A percentile compares a stretch with the other conserved stretches of the same genome.
phyloP scores from a whole-genome alignment of 176 grass and related monocot species.

The Pharus latifolius region DNA sequence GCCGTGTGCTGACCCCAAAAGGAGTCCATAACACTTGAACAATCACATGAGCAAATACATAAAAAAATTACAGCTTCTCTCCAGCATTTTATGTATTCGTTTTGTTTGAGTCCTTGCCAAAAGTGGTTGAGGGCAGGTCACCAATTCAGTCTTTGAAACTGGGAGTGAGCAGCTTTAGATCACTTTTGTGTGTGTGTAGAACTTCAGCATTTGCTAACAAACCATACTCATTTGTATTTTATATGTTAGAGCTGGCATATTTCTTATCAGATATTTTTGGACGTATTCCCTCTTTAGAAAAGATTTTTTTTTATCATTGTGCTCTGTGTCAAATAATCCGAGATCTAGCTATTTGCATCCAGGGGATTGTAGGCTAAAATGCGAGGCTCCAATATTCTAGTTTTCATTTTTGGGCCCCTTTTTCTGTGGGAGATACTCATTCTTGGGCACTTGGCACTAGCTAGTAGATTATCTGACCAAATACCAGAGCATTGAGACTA shows the following conservation, averaged over 20 bases:
- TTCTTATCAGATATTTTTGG: not conserved
- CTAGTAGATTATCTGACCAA: conserved; percentile 5
- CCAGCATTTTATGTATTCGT: not conserved
- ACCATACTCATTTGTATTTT: not conserved
- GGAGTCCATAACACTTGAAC: no score
- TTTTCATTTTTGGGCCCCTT: not conserved
- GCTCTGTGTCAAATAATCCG: not conserved
- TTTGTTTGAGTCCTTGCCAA: not conserved
- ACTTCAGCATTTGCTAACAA: not conserved
- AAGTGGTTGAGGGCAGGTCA: not conserved
- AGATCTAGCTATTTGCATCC: not conserved
- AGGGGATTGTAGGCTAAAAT: not conserved
- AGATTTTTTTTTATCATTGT: not conserved
- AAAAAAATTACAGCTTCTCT: not conserved
- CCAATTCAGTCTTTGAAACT: not conserved
- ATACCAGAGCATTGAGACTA: not conserved
- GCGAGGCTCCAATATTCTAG: not conserved
- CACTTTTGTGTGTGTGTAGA: not conserved
- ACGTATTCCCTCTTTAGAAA: not conserved
- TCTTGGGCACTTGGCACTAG: not conserved
- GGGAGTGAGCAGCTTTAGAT: not conserved
- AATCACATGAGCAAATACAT: no score
- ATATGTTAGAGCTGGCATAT: not conserved
- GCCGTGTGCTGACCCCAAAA: no score
- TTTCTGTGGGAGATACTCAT: no score